phyloP scores from a whole-genome alignment of 2,329 filamentous ascomycete genomes.

The Neodidymelliopsis sp. region DNA sequence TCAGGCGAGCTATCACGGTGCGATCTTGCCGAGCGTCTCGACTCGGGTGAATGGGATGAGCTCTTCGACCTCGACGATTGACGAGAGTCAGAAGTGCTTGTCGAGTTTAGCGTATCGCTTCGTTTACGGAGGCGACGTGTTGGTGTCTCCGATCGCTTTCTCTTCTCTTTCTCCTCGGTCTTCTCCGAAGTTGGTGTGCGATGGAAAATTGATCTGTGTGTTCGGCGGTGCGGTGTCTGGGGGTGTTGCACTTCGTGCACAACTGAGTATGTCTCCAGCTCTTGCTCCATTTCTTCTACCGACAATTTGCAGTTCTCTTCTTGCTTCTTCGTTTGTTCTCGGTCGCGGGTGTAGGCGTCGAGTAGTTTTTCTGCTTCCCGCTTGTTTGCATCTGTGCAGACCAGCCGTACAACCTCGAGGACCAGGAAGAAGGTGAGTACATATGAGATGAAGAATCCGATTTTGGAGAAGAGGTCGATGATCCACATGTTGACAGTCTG shows the following conservation, averaged over 20 bases:
- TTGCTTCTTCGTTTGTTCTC: constrained; percentile 8
- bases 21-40: constrained; percentile 12
- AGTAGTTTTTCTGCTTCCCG: constrained; percentile 33
- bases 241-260: constrained; percentile 3
- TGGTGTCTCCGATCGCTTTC: constrained; percentile 13
- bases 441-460: constrained; percentile 36
- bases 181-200: constrained; percentile 13
- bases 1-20: constrained; percentile 15
- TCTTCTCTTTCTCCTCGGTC: constrained; percentile 13
- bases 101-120: constrained; percentile 32
- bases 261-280: constrained; percentile 6
- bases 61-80: constrained; percentile 13
- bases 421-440: constrained; percentile 29
- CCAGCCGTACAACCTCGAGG: constrained; percentile 31
- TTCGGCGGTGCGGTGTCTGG: constrained; percentile 8
- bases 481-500: constrained; percentile 12
- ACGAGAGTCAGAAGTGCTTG: constrained; percentile 21
- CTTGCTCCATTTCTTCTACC: constrained; percentile 11
- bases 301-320: constrained; percentile 4
- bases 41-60: constrained; percentile 2
- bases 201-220: constrained; percentile 1
- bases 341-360: constrained; percentile 26
- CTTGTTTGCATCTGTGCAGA: constrained; percentile 32
- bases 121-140: constrained; percentile 27
- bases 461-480: constrained; percentile 11